Evolutionary conservation across 2,329 filamentous ascomycete genomes (phyloP).

Genomic region (Neocatenulostroma microsporum): DNA sequence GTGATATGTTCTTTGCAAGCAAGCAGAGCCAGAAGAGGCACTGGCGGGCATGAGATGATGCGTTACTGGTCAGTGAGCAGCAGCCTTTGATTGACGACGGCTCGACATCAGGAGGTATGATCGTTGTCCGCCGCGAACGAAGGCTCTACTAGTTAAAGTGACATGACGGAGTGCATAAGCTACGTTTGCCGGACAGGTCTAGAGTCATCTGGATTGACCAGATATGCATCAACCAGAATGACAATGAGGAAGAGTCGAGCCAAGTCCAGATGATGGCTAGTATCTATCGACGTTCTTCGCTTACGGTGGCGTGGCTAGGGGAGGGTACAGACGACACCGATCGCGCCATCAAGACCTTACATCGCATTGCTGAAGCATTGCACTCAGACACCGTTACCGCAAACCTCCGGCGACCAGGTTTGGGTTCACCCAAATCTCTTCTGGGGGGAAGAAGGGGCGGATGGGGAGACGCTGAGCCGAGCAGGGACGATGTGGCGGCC

Average conservation of each 20-base stretch:
- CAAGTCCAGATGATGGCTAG: conserved; percentile 9
- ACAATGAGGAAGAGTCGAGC: conserved; percentile 3
- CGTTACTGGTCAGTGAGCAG: too few species aligned
- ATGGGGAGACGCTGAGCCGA: neutral
- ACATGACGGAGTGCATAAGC: too few species aligned
- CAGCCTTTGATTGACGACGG: too few species aligned
- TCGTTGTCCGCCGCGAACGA: too few species aligned
- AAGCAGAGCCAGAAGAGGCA: too few species aligned
- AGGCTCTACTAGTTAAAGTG: too few species aligned
- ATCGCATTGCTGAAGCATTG: neutral
- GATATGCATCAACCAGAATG: conserved; percentile 8
- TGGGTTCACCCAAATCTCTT: neutral
- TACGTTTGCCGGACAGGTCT: neutral
- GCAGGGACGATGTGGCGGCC: neutral
- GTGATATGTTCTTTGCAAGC: too few species aligned
- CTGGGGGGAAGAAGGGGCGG: neutral
- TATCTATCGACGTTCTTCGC: conserved; percentile 2
- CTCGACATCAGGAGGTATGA: too few species aligned
- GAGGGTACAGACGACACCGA: neutral
- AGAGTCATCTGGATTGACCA: conserved; percentile 9
- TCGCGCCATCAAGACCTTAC: neutral
- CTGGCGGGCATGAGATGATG: too few species aligned
- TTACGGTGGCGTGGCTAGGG: conserved; percentile 1
- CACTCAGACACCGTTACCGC: too few species aligned
- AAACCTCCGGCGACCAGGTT: too few species aligned